A percentile compares a stretch with the other conserved stretches of the same genome.
Conservation (phyloP, 495 filamentous ascomycete genomes). For the Hyaloscypha hepaticicola region DNA sequence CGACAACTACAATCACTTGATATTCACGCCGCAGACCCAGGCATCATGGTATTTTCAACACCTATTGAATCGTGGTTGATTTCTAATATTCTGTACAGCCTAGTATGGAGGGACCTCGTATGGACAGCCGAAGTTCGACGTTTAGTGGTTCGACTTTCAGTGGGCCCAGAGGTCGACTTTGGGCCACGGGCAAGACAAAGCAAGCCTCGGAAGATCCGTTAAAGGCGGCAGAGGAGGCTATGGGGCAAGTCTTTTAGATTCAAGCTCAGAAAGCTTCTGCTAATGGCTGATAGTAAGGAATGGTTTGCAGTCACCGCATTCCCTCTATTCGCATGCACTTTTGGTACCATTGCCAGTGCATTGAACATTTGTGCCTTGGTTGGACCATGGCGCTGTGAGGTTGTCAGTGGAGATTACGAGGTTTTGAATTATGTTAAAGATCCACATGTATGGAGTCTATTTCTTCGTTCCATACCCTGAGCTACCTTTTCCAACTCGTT, state of each 20-base stretch:
- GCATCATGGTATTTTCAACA: background rate
- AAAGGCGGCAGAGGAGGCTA: slow-evolving; percentile 7
- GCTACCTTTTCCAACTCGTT: too few relatives aligned
- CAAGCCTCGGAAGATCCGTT: slow-evolving; percentile 2
- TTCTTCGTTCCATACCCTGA: too few relatives aligned
- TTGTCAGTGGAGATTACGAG: background rate
- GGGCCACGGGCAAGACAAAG: slow-evolving; percentile 5
- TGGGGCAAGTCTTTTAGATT: background rate
- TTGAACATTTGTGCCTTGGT: slow-evolving; percentile 77
- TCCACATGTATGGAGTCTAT: too few relatives aligned
- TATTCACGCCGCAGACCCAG: background rate
- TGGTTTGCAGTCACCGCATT: slow-evolving; percentile 53
- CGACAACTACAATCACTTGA: background rate
- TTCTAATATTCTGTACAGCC: background rate
- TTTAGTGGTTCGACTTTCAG: background rate
- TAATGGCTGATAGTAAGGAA: background rate
- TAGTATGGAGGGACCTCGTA: background rate
- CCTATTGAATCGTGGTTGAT: background rate
- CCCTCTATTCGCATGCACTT: slow-evolving; percentile 77
- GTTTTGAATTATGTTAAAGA: slow-evolving; percentile 54
- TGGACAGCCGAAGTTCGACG: too few relatives aligned
- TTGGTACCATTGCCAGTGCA: slow-evolving; percentile 74
- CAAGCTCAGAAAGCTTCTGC: background rate
- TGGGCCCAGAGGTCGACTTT: background rate
- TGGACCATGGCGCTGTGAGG: slow-evolving; percentile 62